Evolutionary conservation across 179 eudicot species (phyloP), one percentile per base, ranked within the genome.

Genomic region (Camellia oleifera): DNA sequence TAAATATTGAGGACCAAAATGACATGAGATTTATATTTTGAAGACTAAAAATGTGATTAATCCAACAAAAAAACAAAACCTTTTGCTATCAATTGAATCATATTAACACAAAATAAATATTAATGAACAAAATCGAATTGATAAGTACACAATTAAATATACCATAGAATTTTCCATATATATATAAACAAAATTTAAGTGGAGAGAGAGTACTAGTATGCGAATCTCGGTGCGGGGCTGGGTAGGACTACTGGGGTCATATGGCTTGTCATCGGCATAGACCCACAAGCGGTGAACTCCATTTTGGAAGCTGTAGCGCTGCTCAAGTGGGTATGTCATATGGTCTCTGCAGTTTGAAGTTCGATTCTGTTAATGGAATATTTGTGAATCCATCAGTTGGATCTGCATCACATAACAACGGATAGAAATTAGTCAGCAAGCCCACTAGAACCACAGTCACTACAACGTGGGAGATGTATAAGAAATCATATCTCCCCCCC

Each of bases 191-290:
- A 32, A 32, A 32, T 32, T 57, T 10, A 13, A 57, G 61, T 7
- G 61, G 61, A 57, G 11, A 57, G 61, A 57, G 44, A 26, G 42
- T 40, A 68, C 80, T 1, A 11, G 57, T 6, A 78, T 20, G 52
- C 74, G 80, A 40, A 78, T 18, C 32, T 78, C 80, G 13, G 80
- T 78, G 23, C 80, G 73, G 26, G 80, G 80, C 32, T 69, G 73
- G 46, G 74, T 66, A 8, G 13, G 62, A 4, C 80, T 78, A 42
- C 40, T 72, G 48, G 18, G 65, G 15, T 67, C 14, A 7, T 67
- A 52, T 11, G 80, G 80, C 74, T 68, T 68, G 23, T 78, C 80
- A 58, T 78, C 74, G 14, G 80, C 74, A 54, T 67, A 68, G 11
- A 78, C 80, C 80, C 80, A 78, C 18, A 78, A 40, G 3, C 66